These are phyloP conservation scores for Colletotrichum magnum DNA, from an alignment of 2,329 filamentous ascomycete species.

Conservation along the genomic window DNA sequence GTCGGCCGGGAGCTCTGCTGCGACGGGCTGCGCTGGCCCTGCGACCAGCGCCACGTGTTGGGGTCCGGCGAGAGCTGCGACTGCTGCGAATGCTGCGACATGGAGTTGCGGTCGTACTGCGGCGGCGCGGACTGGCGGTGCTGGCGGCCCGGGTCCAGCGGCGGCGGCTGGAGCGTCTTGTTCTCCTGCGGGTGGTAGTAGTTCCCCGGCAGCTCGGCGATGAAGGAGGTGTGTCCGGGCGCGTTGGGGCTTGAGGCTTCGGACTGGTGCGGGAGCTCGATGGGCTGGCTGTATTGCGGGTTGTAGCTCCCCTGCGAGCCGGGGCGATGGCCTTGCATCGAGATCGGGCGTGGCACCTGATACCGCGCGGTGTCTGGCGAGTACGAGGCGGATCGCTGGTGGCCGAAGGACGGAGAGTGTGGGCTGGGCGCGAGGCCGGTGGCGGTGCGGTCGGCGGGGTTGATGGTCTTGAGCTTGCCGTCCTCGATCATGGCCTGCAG, in stretches of 20 bases:
- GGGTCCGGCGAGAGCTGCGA: conserved; percentile 47
- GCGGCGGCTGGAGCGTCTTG: conserved; percentile 45
- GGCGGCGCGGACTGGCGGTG: conserved; percentile 8
- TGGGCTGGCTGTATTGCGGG: conserved; percentile 39
- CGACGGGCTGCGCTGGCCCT: conserved; percentile 49
- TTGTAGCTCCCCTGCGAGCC: conserved; percentile 27
- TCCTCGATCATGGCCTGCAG: conserved; percentile 78
- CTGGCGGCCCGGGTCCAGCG: conserved; percentile 13
- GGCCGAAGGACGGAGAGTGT: conserved; percentile 31
- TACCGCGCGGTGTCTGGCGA: conserved; percentile 53
- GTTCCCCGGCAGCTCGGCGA: conserved; percentile 65
- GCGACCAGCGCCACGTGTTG: conserved; percentile 59
- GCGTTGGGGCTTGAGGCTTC: conserved; percentile 43
- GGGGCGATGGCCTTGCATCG: conserved; percentile 49
- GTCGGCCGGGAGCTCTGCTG: conserved; percentile 51
- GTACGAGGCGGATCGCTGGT: conserved; percentile 45
- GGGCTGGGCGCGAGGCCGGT: conserved; percentile 26
- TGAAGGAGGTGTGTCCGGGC: conserved; percentile 39
- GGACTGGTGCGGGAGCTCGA: conserved; percentile 38
- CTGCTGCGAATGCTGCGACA: conserved; percentile 37
- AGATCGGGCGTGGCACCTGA: conserved; percentile 55
- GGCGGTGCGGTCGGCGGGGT: conserved; percentile 65
- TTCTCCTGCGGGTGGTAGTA: conserved; percentile 57
- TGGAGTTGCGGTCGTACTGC: conserved; percentile 45
- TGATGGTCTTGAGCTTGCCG: conserved; percentile 72